Evolutionary conservation across 495 filamentous ascomycete species (phyloP).

Genomic region (Aspergillus sparsus): DNA sequence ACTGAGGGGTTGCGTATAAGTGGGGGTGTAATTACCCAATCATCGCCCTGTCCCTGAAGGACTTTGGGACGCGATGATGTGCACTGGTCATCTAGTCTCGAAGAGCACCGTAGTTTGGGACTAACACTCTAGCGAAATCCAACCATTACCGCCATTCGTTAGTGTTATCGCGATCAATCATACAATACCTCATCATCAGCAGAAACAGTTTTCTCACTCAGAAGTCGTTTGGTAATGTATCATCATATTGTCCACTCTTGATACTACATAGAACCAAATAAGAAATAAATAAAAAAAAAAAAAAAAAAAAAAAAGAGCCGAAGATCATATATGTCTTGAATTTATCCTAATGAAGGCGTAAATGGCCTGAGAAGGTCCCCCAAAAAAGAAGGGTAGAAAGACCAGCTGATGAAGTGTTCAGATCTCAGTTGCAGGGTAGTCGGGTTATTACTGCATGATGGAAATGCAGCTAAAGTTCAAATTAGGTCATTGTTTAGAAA

Average conservation of each 20-base stretch:
- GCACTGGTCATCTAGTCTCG: constrained; percentile 28
- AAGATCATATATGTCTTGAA: neutral
- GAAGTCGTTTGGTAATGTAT: no score
- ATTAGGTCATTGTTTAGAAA: constrained; percentile 17
- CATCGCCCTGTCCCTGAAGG: constrained; percentile 28
- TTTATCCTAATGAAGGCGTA: no score
- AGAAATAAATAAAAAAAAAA: constrained; percentile 6
- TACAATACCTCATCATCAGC: neutral
- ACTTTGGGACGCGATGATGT: constrained; percentile 26
- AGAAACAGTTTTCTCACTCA: neutral
- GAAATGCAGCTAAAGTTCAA: constrained; percentile 10
- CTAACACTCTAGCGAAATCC: constrained; percentile 24
- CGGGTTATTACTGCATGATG: constrained; percentile 20
- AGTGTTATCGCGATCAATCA: constrained; percentile 5
- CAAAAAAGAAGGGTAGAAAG: constrained; percentile 15
- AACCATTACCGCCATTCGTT: constrained; percentile 1
- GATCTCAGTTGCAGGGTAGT: constrained; percentile 14
- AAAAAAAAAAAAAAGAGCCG: constrained; percentile 10
- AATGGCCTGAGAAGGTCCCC: neutral
- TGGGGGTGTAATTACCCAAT: constrained; percentile 24
- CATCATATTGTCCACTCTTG: neutral
- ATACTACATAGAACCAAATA: neutral
- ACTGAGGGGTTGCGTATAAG: constrained; percentile 28
- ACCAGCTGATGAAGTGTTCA: constrained; percentile 18
- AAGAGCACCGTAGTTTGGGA: constrained; percentile 16